Evolutionary conservation across 495 filamentous ascomycete species (phyloP).

Genomic region (Chaetomium cochliodes): DNA sequence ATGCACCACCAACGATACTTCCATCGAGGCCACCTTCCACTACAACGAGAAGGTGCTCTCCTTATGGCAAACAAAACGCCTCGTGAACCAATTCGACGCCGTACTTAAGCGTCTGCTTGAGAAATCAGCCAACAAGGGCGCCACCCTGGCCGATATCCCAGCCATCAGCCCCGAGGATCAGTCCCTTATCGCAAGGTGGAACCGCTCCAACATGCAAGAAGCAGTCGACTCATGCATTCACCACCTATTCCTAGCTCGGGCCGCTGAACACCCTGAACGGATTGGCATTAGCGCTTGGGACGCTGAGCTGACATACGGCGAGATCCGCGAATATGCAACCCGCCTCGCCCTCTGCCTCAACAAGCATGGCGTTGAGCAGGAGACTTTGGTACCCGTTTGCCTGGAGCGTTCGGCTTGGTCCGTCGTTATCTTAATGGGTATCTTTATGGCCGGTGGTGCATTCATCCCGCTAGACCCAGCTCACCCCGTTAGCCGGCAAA

Average conservation of each 20-base stretch:
- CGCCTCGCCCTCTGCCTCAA: constrained; percentile 44
- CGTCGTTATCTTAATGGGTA: constrained; percentile 47
- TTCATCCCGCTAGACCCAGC: constrained; percentile 57
- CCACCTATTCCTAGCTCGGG: constrained; percentile 40
- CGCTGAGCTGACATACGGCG: constrained; percentile 54
- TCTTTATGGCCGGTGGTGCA: constrained; percentile 54
- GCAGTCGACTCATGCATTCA: constrained; percentile 37
- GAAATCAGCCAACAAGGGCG: background rate
- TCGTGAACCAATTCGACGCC: constrained; percentile 29
- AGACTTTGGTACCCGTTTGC: constrained; percentile 55
- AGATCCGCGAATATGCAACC: constrained; percentile 43
- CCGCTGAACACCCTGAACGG: constrained; percentile 40
- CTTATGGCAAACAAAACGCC: constrained; percentile 26
- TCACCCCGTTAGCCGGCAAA: constrained; percentile 53
- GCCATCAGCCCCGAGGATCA: constrained; percentile 27
- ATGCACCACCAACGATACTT: constrained; percentile 18
- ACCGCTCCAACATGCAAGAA: background rate
- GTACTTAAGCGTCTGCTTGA: constrained; percentile 23
- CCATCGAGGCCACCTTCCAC: constrained; percentile 26
- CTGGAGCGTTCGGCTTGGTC: constrained; percentile 55
- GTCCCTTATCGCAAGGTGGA: constrained; percentile 26
- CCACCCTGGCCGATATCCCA: constrained; percentile 22
- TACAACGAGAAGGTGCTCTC: constrained; percentile 30
- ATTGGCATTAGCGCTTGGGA: constrained; percentile 54
- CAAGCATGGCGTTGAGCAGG: constrained; percentile 42